Base-by-base conservation (phyloP, 148 eudicot genomes). In the Euryodendron excelsum region DNA sequence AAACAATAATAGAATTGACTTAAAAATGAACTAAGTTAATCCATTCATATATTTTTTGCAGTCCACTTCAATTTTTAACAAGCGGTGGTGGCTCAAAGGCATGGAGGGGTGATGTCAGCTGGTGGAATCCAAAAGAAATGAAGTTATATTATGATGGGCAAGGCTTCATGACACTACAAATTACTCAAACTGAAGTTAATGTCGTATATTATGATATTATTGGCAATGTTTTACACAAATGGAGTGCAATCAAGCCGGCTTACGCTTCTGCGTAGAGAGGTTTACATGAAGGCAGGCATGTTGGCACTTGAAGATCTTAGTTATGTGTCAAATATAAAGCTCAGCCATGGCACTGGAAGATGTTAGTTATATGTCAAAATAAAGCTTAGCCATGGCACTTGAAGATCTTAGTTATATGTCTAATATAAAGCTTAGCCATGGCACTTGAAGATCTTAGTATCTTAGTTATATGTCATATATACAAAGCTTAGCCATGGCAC, bases 71-170 rank as follows among this genome's bases (percentile, higher is more conserved):
- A 12, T 88, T 86, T 80, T 58, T 88, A 44, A 88, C 91, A 0
- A 86, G 86, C 55, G 91, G 89, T 1, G 91, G 81, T 36, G 91
- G 91, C 6, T 88, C 91, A 30, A 88, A 88, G 52, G 84, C 89
- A 55, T 88, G 91, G 91, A 82, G 85, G 47, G 91, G 89, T 3
- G 83, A 82, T 55, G 34, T 78, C 4, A 77, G 60, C n/a, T 18
- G 33, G 65, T 82, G 78, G 80, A 73, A 84, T n/a, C 72, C 82
- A 17, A 44, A 78, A 28, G 87, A 88, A 30, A n/a, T 88, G 82
- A 86, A 84, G 76, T 72, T 86, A 28, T 86, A 79, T 41, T 80
- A 88, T 34, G 91, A 88, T 64, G 89, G 91, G 0, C 91, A 88
- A 80, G 89, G 91, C 9, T 88, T 88, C 9, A 88, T 86, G 86